These are phyloP conservation scores for Emergomyces africanus DNA, from an alignment of 2,329 filamentous ascomycete species.

Conservation along the genomic window DNA sequence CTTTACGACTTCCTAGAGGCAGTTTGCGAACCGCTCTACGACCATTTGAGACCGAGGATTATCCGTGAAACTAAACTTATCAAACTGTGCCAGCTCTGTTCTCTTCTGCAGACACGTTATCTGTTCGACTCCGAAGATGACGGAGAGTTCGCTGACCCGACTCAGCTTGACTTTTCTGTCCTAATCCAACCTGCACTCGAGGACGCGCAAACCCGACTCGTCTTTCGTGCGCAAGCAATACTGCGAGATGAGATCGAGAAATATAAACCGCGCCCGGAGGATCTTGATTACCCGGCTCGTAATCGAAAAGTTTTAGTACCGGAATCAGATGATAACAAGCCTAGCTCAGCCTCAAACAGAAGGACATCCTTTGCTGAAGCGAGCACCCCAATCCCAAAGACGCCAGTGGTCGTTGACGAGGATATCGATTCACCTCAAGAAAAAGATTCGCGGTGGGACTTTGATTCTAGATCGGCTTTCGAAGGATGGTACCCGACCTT, in stretches of 20 bases:
- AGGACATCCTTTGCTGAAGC: conserved; percentile 31
- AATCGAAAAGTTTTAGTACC: conserved; percentile 33
- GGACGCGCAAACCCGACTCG: conserved; percentile 53
- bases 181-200: conserved; percentile 53
- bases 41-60: conserved; percentile 50
- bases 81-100: conserved; percentile 55
- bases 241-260: conserved; percentile 55
- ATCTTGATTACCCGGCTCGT: conserved; percentile 50
- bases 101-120: conserved; percentile 52
- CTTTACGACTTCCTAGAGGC: conserved; percentile 55
- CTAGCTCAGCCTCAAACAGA: conserved; percentile 41
- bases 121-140: conserved; percentile 47
- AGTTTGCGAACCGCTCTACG: conserved; percentile 55
- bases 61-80: conserved; percentile 55
- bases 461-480: conserved; percentile 44
- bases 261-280: conserved; percentile 52
- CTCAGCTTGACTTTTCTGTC: conserved; percentile 48
- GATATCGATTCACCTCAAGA: conserved; percentile 31
- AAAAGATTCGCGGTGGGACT: conserved; percentile 37
- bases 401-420: conserved; percentile 40
- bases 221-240: conserved; percentile 51
- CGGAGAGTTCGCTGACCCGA: conserved; percentile 35
- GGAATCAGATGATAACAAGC: conserved; percentile 23
- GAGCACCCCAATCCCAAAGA: conserved; percentile 33
- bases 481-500: conserved; percentile 55